phyloP scores from a whole-genome alignment of 139 green algal genomes.

The Chlamydomonas sp. region DNA sequence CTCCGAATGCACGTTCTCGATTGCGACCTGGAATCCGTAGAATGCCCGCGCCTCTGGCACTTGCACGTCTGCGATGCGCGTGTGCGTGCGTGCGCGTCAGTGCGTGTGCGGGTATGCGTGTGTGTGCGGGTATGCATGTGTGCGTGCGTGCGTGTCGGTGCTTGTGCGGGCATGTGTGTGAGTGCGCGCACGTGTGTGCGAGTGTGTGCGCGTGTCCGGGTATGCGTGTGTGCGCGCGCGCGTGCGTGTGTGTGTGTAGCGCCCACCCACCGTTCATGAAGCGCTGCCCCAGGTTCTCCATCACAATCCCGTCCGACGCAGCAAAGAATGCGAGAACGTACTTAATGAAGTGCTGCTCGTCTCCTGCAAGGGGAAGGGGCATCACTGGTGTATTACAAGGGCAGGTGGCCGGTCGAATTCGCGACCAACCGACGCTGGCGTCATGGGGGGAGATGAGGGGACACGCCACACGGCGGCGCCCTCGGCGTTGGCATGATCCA shows the following conservation, averaged over 20 bases:
- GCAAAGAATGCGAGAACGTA: constrained; percentile 98
- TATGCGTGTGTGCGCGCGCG: too few relatives aligned
- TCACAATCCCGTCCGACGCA: constrained; percentile 92
- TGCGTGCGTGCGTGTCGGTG: too few relatives aligned
- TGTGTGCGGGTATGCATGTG: not conserved
- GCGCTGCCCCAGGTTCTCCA: constrained; percentile 87
- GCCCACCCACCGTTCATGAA: constrained; percentile 74
- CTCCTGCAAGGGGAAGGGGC: not conserved
- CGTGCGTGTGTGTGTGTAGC: not conserved
- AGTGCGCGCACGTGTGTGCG: too few relatives aligned
- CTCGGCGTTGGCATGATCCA: too few relatives aligned
- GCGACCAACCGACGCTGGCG: too few relatives aligned
- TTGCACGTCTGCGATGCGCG: constrained; percentile 11
- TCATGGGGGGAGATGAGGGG: too few relatives aligned
- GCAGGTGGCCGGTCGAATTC: too few relatives aligned
- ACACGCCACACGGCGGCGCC: too few relatives aligned
- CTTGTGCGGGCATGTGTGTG: not conserved
- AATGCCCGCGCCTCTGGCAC: constrained; percentile 77
- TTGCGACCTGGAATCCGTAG: constrained; percentile 97
- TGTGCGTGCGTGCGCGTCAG: not conserved
- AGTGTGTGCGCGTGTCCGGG: not conserved
- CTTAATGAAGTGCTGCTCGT: constrained; percentile 73
- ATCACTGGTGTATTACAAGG: not conserved
- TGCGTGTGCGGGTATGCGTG: not conserved
- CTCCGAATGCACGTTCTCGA: constrained; percentile 97